Evolutionary conservation across 192 early-diverging fungal species (phyloP), one percentile per base, ranked within the genome.

Genomic region (Coemansia sp.): DNA sequence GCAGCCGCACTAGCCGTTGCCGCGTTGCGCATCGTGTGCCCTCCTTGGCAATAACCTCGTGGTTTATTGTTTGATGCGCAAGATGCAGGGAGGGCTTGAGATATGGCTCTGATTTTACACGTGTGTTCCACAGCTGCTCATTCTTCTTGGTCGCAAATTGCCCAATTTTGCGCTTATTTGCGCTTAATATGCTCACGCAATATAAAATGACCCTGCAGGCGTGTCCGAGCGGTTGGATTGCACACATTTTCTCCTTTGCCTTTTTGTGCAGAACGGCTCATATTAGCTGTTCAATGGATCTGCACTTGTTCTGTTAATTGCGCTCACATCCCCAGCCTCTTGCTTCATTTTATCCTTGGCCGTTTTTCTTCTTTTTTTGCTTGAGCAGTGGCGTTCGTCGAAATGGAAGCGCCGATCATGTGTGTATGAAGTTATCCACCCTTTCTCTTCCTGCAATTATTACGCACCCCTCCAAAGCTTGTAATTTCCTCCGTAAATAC

Each of bases 351-450:
- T 19, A 15, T 17, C 47, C 17, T 19, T 8, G 19, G 47, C 47
- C 47, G 15, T 28, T 9, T 17, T n/a, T 2, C 34, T 10, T 22
- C 1, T 8, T 10, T 12, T 49, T 26, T 26, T 9, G 23, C 42
- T 59, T 59, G 57, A 59, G 57, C 14, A 59, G 57, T 59, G 57
- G 57, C 57, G 57, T 22, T 25, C 22, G 57, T 25, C 40, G 7
- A 57, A 46, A n/a, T 44, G 57, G 20, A n/a, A 59, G n/a, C 57
- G 54, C 54, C 54, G 54, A 56, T 56, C 54, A 56, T 56, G 54
- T 36, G 28, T 56, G 54, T 36, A 14, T 56, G 28, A 36, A 56
- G 54, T 37, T 56, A 56, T 17, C 54, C 28, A 12, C 52, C 0
- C 52, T 31, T 23, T 55, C 53, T 55, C 28, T 23, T 55, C 6